These are phyloP conservation scores for Talaromyces borbonicus DNA, from an alignment of 495 filamentous ascomycete genomes.

Conservation along the genomic window DNA sequence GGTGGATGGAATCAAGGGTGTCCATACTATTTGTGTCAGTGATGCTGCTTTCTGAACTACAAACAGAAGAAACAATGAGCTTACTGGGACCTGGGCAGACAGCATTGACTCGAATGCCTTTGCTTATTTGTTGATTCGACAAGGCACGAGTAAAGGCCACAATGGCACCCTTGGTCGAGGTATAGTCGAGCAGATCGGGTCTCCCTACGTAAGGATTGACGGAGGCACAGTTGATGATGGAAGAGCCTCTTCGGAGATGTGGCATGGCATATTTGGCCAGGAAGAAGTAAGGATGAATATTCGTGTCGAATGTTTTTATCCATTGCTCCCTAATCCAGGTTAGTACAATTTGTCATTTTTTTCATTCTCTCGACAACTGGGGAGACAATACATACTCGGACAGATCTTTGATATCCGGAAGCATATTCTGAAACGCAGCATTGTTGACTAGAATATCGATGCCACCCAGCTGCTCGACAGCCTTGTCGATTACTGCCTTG, in stretches of 20 bases:
- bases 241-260: slow-evolving; percentile 65
- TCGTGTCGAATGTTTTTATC: slow-evolving; percentile 63
- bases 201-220: slow-evolving; percentile 78
- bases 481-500: slow-evolving; percentile 56
- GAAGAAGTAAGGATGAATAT: slow-evolving; percentile 67
- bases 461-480: slow-evolving; percentile 50
- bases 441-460: slow-evolving; percentile 80
- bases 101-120: slow-evolving; percentile 73
- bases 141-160: slow-evolving; percentile 71
- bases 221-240: slow-evolving; percentile 77
- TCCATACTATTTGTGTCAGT: slow-evolving; percentile 51
- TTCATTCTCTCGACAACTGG: background rate
- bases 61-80: background rate
- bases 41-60: background rate
- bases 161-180: slow-evolving; percentile 74
- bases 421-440: slow-evolving; percentile 66
- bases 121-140: slow-evolving; percentile 60
- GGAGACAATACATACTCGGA: slow-evolving; percentile 45
- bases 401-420: slow-evolving; percentile 60
- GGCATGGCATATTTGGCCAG: slow-evolving; percentile 69
- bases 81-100: slow-evolving; percentile 65
- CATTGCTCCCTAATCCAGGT: slow-evolving; percentile 54
- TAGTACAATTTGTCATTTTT: slow-evolving; percentile 1
- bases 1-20: slow-evolving; percentile 69
- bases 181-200: slow-evolving; percentile 78